Evolutionary conservation across 305 asterid species (phyloP).

Genomic region (Fraxinus velutina): DNA sequence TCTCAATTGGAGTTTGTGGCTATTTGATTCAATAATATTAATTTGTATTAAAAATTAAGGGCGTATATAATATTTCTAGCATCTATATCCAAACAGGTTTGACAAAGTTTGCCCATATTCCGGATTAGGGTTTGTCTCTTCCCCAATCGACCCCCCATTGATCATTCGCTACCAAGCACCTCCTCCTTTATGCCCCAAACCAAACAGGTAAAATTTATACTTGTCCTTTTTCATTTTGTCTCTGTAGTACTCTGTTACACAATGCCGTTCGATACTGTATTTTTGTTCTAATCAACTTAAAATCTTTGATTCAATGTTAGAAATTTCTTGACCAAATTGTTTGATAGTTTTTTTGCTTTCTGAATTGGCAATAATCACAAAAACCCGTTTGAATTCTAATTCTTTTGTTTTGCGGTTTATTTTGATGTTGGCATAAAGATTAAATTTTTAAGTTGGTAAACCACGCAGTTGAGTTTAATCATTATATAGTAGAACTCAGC

Average conservation of each 20-base stretch:
- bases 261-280: background rate
- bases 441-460: constrained; percentile 6
- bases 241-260: constrained; percentile 6
- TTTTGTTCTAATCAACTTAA: background rate
- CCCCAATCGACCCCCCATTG: constrained; percentile 38
- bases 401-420: constrained; percentile 11
- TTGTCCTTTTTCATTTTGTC: background rate
- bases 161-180: constrained; percentile 25
- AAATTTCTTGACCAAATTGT: constrained; percentile 17
- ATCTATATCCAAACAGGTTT: constrained; percentile 7
- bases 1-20: background rate
- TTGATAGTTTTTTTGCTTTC: background rate
- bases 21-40: background rate
- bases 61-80: background rate
- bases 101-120: constrained; percentile 24
- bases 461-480: background rate
- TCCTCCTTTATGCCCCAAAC: constrained; percentile 29
- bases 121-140: constrained; percentile 33
- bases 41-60: background rate
- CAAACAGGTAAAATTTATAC: constrained; percentile 29
- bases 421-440: constrained; percentile 4
- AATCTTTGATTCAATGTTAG: background rate
- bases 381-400: constrained; percentile 12
- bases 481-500: background rate
- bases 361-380: background rate